Evolutionary conservation across 176 grass and related monocot genomes (phyloP), one percentile per base, ranked within the genome.

Genomic region (Oryza coarctata): DNA sequence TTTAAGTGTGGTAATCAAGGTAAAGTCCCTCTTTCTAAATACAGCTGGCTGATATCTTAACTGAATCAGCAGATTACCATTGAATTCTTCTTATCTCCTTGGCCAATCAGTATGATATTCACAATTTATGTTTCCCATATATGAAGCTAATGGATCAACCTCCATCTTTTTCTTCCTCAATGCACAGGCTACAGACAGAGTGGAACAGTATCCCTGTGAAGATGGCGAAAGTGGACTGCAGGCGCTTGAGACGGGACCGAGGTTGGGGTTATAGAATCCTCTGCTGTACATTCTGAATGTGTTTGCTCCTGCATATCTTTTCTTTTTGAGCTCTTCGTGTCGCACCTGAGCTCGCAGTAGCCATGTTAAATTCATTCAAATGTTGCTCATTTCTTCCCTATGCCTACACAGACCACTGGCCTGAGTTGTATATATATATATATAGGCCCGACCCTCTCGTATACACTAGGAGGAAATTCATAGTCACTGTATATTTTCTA

Each of bases 171-270:
- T 32, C 6, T 68, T 77, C 17, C 50, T 57, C 7, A 71, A 74
- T 84, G 63, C 27, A 65, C 88, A 98, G 92, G 76, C 45, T 98
- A 20, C 95, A 93, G 70, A 80, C 64, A 2, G 95, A 98, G 80
- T 95, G 92, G 95, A 93, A 83, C 70, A 95, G 92, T 71, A 98
- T 92, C 36, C 95, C 95, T 0, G 88, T 98, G 78, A 95, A 88
- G 79, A 98, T 98, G 95, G 90, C 68, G 0, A 95, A 95, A 80
- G 90, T 90, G 1, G 84, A 97, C 62, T 85, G 76, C 38, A 88
- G 94, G 68, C 83, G 68, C n/a, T 66, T 86, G 39, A 88, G 86
- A 84, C 86, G 67, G 70, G 63, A 82, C 34, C 78, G 84, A 72
- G 72, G 90, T 44, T 98, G 92, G 95, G 79, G 81, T 71, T 91